Percentiles rank a stretch among this genome's conserved stretches.
Evolutionary conservation across 2,329 filamentous ascomycete genomes (phyloP).

Genomic region (Phialophora verrucosa): DNA sequence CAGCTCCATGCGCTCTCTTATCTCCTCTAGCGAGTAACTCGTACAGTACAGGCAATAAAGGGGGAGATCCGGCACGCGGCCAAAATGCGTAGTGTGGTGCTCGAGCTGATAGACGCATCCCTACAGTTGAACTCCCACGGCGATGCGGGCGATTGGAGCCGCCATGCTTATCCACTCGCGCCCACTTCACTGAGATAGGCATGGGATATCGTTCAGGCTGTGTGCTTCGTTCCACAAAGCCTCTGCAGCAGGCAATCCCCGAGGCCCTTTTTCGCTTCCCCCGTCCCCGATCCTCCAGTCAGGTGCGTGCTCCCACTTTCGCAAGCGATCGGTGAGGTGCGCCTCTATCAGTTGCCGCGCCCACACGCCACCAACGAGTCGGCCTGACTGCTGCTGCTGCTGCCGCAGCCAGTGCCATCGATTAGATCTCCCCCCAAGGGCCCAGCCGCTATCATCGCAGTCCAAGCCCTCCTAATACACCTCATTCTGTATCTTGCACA

Average conservation of each 20-base stretch:
- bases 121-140: background rate
- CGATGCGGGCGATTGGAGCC: conserved; percentile 1
- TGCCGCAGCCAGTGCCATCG: background rate
- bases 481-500: background rate
- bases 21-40: no score
- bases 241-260: conserved; percentile 1
- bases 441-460: conserved; percentile 9
- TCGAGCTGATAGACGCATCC: background rate
- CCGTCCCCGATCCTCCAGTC: background rate
- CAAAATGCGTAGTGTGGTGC: conserved; percentile 5
- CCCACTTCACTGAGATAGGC: background rate
- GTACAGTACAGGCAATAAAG: background rate
- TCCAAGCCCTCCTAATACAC: conserved; percentile 2
- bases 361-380: conserved; percentile 5
- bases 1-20: conserved; percentile 2
- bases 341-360: conserved; percentile 25
- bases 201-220: background rate
- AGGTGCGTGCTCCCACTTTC: background rate
- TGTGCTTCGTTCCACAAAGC: conserved; percentile 2
- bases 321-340: conserved; percentile 7
- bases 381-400: conserved; percentile 1
- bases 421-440: background rate
- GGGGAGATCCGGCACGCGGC: conserved; percentile 8
- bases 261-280: background rate
- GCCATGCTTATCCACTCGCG: conserved; percentile 1